phyloP scores from a whole-genome alignment of 345 rosid genomes.

The Eucalyptus virginea region DNA sequence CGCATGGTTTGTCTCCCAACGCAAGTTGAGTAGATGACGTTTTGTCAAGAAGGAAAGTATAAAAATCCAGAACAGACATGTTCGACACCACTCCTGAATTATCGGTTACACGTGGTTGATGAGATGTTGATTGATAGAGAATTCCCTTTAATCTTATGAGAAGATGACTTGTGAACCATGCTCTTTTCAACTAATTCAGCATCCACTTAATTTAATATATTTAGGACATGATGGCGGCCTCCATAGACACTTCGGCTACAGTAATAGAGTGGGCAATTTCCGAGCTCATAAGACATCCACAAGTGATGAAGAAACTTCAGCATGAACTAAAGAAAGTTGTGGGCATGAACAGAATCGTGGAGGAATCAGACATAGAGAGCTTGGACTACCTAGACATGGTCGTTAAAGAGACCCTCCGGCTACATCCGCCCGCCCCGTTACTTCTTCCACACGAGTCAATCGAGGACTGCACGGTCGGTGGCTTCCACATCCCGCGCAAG shows the following conservation, averaged over 20 bases:
- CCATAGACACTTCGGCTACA: conserved; percentile 16
- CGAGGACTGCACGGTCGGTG: background rate
- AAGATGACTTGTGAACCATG: background rate
- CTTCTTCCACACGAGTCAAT: background rate
- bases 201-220: background rate
- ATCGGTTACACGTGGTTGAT: background rate
- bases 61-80: background rate
- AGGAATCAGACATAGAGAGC: conserved; percentile 28
- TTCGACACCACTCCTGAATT: background rate
- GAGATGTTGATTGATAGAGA: background rate
- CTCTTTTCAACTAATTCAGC: background rate
- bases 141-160: background rate
- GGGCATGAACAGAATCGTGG: conserved; percentile 21
- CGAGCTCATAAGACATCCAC: conserved; percentile 21
- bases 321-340: conserved; percentile 17
- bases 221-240: conserved; percentile 15
- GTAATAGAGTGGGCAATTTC: conserved; percentile 17
- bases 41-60: background rate
- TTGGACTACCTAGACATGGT: background rate
- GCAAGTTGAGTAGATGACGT: background rate
- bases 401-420: background rate
- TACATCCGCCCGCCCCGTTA: background rate
- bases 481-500: background rate
- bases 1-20: background rate
- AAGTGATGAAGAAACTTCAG: conserved; percentile 17